Evolutionary conservation across 2,329 filamentous ascomycete genomes (phyloP).

Genomic region (Exophiala dermatitidis): DNA sequence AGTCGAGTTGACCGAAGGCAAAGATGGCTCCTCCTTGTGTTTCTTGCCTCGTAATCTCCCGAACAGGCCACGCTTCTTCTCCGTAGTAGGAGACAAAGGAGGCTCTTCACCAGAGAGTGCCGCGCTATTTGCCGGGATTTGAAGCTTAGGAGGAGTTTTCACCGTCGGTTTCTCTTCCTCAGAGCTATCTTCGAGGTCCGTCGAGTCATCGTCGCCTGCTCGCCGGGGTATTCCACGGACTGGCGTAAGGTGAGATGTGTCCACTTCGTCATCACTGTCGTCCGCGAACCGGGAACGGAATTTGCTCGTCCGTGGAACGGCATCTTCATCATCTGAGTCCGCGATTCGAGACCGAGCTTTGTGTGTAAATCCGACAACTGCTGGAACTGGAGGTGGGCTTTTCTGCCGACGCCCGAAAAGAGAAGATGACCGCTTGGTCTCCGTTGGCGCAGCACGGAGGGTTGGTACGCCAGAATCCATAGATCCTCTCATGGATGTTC

Average conservation of each 20-base stretch:
- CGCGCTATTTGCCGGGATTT: slow-evolving; percentile 29
- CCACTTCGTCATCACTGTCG: slow-evolving; percentile 65
- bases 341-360: slow-evolving; percentile 44
- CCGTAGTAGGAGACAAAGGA: slow-evolving; percentile 28
- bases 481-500: slow-evolving; percentile 45
- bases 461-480: slow-evolving; percentile 32
- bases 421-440: slow-evolving; percentile 35
- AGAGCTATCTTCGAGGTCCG: slow-evolving; percentile 55
- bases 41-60: slow-evolving; percentile 58
- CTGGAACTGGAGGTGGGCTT: slow-evolving; percentile 31
- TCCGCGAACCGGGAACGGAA: slow-evolving; percentile 60
- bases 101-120: slow-evolving; percentile 32
- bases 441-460: slow-evolving; percentile 17
- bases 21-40: slow-evolving; percentile 34
- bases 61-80: slow-evolving; percentile 39
- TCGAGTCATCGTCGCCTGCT: slow-evolving; percentile 55
- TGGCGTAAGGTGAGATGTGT: slow-evolving; percentile 41
- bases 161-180: slow-evolving; percentile 40
- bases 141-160: slow-evolving; percentile 21
- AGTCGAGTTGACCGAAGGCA: slow-evolving; percentile 8
- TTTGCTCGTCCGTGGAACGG: slow-evolving; percentile 30
- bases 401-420: slow-evolving; percentile 33
- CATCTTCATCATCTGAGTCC: slow-evolving; percentile 58
- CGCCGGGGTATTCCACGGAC: slow-evolving; percentile 55
- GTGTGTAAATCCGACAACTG: slow-evolving; percentile 8